Base-by-base conservation (phyloP, 768 basidiomycete species). In the Pluteus cervinus region DNA sequence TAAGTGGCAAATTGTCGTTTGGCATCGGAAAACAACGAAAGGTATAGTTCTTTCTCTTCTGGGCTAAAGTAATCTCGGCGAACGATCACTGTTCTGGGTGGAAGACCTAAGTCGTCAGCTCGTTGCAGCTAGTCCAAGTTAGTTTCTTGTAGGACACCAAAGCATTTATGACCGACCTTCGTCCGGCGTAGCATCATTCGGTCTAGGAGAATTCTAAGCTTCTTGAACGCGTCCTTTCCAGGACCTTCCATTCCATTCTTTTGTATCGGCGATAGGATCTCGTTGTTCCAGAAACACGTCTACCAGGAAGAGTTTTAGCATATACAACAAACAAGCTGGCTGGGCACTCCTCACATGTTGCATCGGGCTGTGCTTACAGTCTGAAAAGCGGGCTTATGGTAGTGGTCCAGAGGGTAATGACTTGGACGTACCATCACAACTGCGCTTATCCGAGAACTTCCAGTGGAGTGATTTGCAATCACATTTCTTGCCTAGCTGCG, bases 241-340 rank as follows among this genome's bases (percentile, higher is more conserved):
- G 85, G 79, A 1, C 86, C 89, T 4, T 55, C 47, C 75, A 94
- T 86, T 18, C 86, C 94, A 44, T 83, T 68, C 56, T 83, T 90
- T 60, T 97, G 92, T 43, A 99, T 99, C 1, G 96, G 96, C 1
- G 90, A 90, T 41, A 98, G 63, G 44, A 99, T 93, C 60, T 97
- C 88, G 45, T 85, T 88, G 57, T 96, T 94, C 88, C 94, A 98
- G 59, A 90, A 90, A 61, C 94, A 98, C 8, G 87, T 88, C 81
- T 87, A 34, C 32, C 22, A 29, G 39, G 4, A 51, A 44, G n/a
- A 42, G 12, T 28, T 18, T 29, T 30, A 40, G 33, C 33, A n/a
- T 30, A 7, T 29, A 42, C 21, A 16, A 15, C 23, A 11, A n/a
- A 32, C 23, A 49, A 30, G 22, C 14, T 29, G 21, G 37, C 30